Base-by-base conservation (phyloP, 176 grass and related monocot genomes). In the Triticum dicoccoides region DNA sequence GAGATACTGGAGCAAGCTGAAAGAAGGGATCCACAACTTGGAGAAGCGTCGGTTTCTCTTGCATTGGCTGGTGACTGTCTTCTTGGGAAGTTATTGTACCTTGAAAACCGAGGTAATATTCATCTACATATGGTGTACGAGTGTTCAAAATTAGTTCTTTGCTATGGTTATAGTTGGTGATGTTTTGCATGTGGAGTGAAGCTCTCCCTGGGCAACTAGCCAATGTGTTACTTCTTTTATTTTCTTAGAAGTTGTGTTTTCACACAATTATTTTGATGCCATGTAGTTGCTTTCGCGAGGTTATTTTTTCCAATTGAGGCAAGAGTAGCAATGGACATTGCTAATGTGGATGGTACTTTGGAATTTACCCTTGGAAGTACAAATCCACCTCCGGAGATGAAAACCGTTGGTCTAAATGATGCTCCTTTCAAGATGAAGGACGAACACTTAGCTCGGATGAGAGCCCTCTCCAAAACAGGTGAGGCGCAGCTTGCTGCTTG, bases 91-190 rank as follows among this genome's bases (percentile, higher is more conserved):
- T 84, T 98, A 6, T 11, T 94, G 20, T 94, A 98, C 73, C 90
- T 98, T 79, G 97, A 98, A 89, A 94, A 91, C 73, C 92, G 94
- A 98, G 97, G 97, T 96, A 64, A 82, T 20, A 9, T 85, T 73
- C 23, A 76, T 6, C 49, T 65, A 82, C 9, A 78, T 24, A 80
- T 52, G 9, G 0, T 23, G 49, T 39, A 30, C 29, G 29, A 17
- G 4, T 32, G 45, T 7, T 54, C 52, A 45, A 29, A 18, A 13
- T 27, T 56, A 12, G 10, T 17, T 85, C 11, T 54, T 85, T 72
- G n/a, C 15, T 47, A n/a, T 47, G 58, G 7, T 64, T 61, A 24
- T 63, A 6, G 11, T 15, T 59, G 23, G 34, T 13, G 4, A 30
- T 76, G 4, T 49, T 68, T 61, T 61, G 20, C 34, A 68, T 65